Evolutionary conservation across 1,284 basidiomycete genomes (phyloP).

Genomic region (Apiotrichum gamsii): DNA sequence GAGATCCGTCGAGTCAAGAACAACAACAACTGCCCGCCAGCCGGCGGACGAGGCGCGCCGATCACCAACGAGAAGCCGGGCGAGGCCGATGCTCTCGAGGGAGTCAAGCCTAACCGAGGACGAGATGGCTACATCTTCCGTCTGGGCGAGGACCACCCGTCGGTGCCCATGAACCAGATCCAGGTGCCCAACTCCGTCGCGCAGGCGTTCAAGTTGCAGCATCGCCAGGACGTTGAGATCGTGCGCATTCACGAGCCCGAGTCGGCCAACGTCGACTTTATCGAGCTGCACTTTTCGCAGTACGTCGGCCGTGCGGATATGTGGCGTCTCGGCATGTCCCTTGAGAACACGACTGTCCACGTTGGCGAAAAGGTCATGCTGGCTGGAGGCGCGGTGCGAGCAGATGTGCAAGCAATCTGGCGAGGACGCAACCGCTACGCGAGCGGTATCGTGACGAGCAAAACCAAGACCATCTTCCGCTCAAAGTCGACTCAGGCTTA

Average conservation of each 20-base stretch:
- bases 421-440: conserved; percentile 52
- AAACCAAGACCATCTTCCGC: conserved; percentile 83
- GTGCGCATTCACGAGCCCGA: conserved; percentile 48
- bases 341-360: conserved; percentile 52
- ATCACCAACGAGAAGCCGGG: background rate
- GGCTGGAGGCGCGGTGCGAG: conserved; percentile 60
- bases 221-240: conserved; percentile 44
- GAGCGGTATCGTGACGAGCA: conserved; percentile 71
- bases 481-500: conserved; percentile 81
- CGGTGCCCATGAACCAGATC: conserved; percentile 35
- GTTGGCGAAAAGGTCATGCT: conserved; percentile 56
- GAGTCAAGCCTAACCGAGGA: conserved; percentile 26
- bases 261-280: conserved; percentile 64
- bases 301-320: conserved; percentile 88
- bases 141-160: conserved; percentile 32
- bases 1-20: conserved; percentile 31
- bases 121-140: conserved; percentile 41
- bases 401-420: conserved; percentile 69
- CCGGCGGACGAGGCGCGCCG: background rate
- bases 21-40: background rate
- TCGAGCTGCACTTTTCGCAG: conserved; percentile 87
- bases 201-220: conserved; percentile 42
- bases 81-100: conserved; percentile 32
- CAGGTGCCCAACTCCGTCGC: conserved; percentile 41
- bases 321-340: conserved; percentile 74